Base-by-base conservation (phyloP, 306 rosid species). In the Casuarina equisetifolia region DNA sequence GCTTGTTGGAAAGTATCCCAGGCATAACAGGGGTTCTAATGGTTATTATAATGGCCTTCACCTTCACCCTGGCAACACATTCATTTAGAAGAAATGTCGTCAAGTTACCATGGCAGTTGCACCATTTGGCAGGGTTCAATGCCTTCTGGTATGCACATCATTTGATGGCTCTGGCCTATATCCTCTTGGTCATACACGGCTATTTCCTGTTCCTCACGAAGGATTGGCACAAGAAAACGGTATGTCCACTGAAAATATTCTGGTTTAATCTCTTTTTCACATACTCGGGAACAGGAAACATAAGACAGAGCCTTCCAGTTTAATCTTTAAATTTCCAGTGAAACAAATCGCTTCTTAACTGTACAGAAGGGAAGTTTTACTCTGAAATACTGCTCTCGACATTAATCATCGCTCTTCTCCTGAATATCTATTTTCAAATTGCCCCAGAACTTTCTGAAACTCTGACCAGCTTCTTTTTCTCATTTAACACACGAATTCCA, bases 81-180 rank as follows among this genome's bases (percentile, higher is more conserved):
- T 13, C 84, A 42, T 87, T 95, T 71, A 84, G 97, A 82, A 91
- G 66, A 83, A 91, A 66, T 82, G 82, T 83, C 53, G 73, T 86
- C 74, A 81, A 80, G 42, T 79, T 91, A 74, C 97, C 96, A 11
- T 73, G 86, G 52, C 90, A 89, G 0, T 69, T 95, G 59, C 87
- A 89, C 54, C 71, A 59, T 69, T 81, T 91, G 86, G 93, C 93
- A 1, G 97, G 98, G 59, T 95, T 95, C 81, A 95, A 92, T 81
- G 53, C 97, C 61, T 95, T 95, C 81, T 95, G 98, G 98, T 95
- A 91, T 79, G 87, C 98, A 25, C 98, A 95, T 77, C 98, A 95
- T 86, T 85, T 95, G 88, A 87, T 95, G 76, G 84, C 52, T 73
- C 3, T 87, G 82, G 98, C 75, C 17, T 95, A 91, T 59, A 10